Conservation (phyloP, 108 stramenopile species). For the Nitzschia sp. region DNA sequence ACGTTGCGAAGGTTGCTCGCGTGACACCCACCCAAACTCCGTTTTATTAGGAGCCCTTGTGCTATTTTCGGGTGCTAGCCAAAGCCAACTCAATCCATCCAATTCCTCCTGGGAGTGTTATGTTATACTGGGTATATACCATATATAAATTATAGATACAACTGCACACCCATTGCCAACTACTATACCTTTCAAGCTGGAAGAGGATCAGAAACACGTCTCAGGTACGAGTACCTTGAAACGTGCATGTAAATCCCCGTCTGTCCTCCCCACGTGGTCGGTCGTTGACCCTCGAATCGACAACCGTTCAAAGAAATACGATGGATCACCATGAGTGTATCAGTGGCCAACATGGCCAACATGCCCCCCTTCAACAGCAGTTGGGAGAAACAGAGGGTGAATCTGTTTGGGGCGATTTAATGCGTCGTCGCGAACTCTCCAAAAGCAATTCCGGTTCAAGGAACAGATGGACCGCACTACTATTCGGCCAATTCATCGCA, state of each 20-base stretch:
- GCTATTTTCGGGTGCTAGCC: no score
- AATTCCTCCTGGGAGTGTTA: no score
- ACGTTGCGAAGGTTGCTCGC: constrained; percentile 22
- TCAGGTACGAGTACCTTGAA: no score
- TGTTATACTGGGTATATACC: no score
- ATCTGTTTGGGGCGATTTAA: constrained; percentile 2
- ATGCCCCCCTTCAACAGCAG: neutral
- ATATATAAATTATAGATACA: no score
- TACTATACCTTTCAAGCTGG: no score
- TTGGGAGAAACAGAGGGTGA: neutral
- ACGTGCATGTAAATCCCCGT: no score
- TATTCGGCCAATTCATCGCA: constrained; percentile 63
- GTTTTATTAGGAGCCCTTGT: constrained; percentile 1
- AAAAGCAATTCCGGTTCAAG: neutral
- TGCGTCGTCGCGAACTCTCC: neutral
- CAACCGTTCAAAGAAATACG: neutral
- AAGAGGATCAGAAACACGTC: no score
- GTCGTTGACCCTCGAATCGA: no score
- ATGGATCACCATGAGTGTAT: neutral
- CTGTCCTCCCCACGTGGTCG: no score
- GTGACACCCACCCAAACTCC: constrained; percentile 37
- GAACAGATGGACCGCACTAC: constrained; percentile 23
- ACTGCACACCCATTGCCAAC: no score
- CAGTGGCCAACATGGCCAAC: neutral
- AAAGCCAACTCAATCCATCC: no score